Conservation (phyloP, 306 rosid genomes). For the Casuarina equisetifolia region DNA sequence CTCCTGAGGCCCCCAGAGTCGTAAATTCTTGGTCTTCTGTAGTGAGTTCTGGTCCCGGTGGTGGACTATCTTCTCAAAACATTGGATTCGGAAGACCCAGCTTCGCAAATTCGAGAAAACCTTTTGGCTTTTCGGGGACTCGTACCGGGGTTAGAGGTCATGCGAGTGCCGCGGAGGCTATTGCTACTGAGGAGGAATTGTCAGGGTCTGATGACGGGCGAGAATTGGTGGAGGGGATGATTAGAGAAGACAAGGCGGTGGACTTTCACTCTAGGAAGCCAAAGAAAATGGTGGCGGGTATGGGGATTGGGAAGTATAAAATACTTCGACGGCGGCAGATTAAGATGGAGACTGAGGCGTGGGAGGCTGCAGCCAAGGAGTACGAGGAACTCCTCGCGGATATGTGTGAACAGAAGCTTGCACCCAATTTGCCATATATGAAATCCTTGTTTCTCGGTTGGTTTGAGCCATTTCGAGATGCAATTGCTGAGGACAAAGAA, state of each 20-base stretch:
- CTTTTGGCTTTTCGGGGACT: constrained; percentile 28
- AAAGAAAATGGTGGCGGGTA: constrained; percentile 39
- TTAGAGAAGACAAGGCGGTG: constrained; percentile 34
- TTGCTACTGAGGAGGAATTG: constrained; percentile 66
- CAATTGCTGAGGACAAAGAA: constrained; percentile 63
- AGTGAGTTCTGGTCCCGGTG: constrained; percentile 24
- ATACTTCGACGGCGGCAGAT: constrained; percentile 68
- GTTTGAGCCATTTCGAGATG: constrained; percentile 82
- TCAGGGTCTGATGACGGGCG: constrained; percentile 62
- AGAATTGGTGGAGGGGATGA: constrained; percentile 43
- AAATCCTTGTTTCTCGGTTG: constrained; percentile 91
- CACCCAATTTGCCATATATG: constrained; percentile 85
- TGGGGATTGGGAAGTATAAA: constrained; percentile 38
- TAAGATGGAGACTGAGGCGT: constrained; percentile 85
- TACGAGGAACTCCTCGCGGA: constrained; percentile 74
- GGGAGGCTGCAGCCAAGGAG: constrained; percentile 87
- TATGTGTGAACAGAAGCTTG: constrained; percentile 89
- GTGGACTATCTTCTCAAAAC: constrained; percentile 18
- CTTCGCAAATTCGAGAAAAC: constrained; percentile 25
- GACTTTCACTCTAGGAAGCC: constrained; percentile 37
- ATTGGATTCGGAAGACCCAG: constrained; percentile 34
- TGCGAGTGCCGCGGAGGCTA: constrained; percentile 70
- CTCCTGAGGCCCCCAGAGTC: constrained; percentile 9
- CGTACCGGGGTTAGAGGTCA: constrained; percentile 32
- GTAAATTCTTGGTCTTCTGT: constrained; percentile 14